Evolutionary conservation across 2,329 filamentous ascomycete species (phyloP).

Genomic region (Paecilomyces sp.): DNA sequence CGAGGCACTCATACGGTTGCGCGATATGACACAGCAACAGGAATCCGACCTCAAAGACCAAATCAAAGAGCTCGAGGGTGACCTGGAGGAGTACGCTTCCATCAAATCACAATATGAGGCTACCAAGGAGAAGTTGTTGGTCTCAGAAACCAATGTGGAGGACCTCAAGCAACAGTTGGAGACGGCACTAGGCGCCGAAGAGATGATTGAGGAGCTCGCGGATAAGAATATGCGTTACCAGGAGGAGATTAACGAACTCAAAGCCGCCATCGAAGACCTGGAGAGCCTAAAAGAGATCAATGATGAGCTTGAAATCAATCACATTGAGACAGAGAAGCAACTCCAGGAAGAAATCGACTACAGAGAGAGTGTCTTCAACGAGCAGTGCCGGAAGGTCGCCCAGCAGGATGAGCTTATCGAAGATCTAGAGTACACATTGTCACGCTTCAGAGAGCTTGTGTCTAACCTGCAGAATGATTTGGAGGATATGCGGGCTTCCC

Average conservation of each 20-base stretch:
- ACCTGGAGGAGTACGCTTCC: constrained; percentile 59
- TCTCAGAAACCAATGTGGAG: constrained; percentile 68
- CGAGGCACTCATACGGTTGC: constrained; percentile 74
- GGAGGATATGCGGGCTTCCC: constrained; percentile 85
- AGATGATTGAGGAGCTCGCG: constrained; percentile 88
- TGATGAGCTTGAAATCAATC: constrained; percentile 89
- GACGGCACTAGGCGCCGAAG: constrained; percentile 77
- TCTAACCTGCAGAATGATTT: constrained; percentile 77
- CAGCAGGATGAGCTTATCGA: constrained; percentile 75
- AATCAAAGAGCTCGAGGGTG: constrained; percentile 65
- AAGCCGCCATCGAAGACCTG: constrained; percentile 74
- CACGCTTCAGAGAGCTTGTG: constrained; percentile 82
- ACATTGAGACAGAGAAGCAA: constrained; percentile 87
- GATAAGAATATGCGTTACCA: constrained; percentile 79
- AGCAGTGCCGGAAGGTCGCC: constrained; percentile 64
- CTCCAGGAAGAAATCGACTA: constrained; percentile 90
- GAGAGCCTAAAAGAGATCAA: constrained; percentile 87
- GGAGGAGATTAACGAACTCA: constrained; percentile 76
- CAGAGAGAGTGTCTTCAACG: constrained; percentile 75
- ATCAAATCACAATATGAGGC: constrained; percentile 64
- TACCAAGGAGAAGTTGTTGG: constrained; percentile 64
- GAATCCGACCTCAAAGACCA: constrained; percentile 72
- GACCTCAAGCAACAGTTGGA: constrained; percentile 89
- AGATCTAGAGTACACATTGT: constrained; percentile 84
- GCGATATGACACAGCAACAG: constrained; percentile 79